Evolutionary conservation across 352 stramenopile genomes (phyloP).

Genomic region (Phytophthora vignae): DNA sequence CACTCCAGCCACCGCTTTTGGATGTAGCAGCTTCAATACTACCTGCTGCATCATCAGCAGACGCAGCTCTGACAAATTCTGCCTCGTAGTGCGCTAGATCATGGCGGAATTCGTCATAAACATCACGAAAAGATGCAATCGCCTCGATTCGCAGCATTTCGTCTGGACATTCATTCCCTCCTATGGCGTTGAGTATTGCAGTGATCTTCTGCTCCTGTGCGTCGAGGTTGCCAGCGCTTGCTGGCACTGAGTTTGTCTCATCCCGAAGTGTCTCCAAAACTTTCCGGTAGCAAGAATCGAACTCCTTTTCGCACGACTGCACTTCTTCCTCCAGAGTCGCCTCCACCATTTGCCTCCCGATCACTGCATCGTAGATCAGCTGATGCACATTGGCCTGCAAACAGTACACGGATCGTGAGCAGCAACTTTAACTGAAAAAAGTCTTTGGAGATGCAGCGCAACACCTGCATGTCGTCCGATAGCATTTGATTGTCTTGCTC

Average conservation of each 20-base stretch:
- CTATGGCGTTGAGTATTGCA: slow-evolving; percentile 21
- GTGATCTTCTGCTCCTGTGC: slow-evolving; percentile 33
- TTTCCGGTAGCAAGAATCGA: slow-evolving; percentile 34
- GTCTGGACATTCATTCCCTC: slow-evolving; percentile 33
- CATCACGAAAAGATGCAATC: slow-evolving; percentile 36
- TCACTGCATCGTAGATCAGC: slow-evolving; percentile 76
- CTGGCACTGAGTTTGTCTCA: slow-evolving; percentile 7
- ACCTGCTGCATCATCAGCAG: slow-evolving; percentile 40
- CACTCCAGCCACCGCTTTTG: slow-evolving; percentile 54
- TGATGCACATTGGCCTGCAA: slow-evolving; percentile 44
- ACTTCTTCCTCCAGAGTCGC: slow-evolving; percentile 65
- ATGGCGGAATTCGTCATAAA: slow-evolving; percentile 30
- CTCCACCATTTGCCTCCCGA: slow-evolving; percentile 75
- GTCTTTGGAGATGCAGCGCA: not conserved
- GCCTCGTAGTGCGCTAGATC: slow-evolving; percentile 50
- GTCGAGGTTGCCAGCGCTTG: slow-evolving; percentile 9
- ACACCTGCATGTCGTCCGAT: slow-evolving; percentile 32
- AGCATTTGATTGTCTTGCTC: slow-evolving; percentile 36
- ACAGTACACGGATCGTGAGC: slow-evolving; percentile 10
- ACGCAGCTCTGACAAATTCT: slow-evolving; percentile 49
- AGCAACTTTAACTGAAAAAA: not conserved
- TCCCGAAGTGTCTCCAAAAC: slow-evolving; percentile 45
- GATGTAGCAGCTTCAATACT: slow-evolving; percentile 44
- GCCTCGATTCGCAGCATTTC: slow-evolving; percentile 65
- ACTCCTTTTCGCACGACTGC: slow-evolving; percentile 48